A percentile compares a stretch with the other conserved stretches of the same genome.
Conservation (phyloP, 805 yeast species). For the Teunomyces lycoperdinae region DNA sequence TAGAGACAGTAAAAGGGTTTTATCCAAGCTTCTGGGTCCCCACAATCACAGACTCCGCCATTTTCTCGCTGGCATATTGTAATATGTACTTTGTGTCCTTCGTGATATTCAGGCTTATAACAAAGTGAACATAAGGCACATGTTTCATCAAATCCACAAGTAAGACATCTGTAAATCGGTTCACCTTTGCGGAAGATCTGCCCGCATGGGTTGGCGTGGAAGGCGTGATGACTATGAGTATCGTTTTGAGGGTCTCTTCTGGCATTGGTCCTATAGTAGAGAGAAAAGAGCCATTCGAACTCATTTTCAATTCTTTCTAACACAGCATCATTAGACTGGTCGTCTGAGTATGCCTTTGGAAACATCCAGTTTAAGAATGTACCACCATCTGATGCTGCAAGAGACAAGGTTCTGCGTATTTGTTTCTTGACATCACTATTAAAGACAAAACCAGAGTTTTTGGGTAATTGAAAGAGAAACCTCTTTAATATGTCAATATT, state of each 20-base stretch:
- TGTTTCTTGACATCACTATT: constrained; percentile 24
- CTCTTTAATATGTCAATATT: constrained; percentile 17
- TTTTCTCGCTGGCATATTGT: constrained; percentile 63
- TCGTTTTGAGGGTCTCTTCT: constrained; percentile 16
- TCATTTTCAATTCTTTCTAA: constrained; percentile 18
- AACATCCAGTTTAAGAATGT: constrained; percentile 38
- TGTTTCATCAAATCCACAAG: constrained; percentile 78
- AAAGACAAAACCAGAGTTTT: constrained; percentile 27
- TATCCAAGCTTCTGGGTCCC: constrained; percentile 84
- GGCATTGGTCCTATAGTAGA: constrained; percentile 22
- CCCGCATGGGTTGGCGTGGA: constrained; percentile 71
- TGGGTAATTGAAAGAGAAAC: constrained; percentile 40
- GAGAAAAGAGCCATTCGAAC: constrained; percentile 31
- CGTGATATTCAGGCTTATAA: constrained; percentile 65
- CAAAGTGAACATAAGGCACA: constrained; percentile 82
- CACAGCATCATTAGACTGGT: not conserved
- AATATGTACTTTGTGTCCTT: constrained; percentile 67
- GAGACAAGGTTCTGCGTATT: constrained; percentile 43
- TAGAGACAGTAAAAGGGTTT: constrained; percentile 45
- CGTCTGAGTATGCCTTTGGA: constrained; percentile 22
- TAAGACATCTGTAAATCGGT: constrained; percentile 72
- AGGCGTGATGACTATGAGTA: constrained; percentile 30
- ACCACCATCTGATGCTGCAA: constrained; percentile 42
- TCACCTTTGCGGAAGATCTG: constrained; percentile 73
- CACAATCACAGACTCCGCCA: constrained; percentile 87